Evolutionary conservation across 23 red algal genomes (phyloP), one percentile per base, ranked within the genome.

Genomic region (Gracilaria caudata): DNA sequence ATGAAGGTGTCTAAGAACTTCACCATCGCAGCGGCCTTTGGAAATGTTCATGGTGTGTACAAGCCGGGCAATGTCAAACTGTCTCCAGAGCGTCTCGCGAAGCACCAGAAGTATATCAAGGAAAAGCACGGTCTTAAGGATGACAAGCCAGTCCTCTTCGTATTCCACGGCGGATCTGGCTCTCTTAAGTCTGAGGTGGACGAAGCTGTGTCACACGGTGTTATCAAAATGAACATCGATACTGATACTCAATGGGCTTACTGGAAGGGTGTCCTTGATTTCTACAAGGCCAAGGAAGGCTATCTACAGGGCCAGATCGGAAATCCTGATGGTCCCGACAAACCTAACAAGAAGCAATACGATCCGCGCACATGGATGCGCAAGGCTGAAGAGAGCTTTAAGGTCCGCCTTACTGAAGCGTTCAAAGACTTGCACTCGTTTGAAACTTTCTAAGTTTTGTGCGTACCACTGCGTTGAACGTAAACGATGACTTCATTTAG

Each of bases 21-120:
- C 79, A 86, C 71, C 24, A 66, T 93, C 75, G 90, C 90, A 21
- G 90, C 90, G 8, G 78, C 90, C 1, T 93, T 93, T 64, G 90
- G 90, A 43, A 93, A 93, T 32, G 90, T 93, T 11, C 90, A 93
- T 53, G 90, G 90, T 40, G 90, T 85, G 16, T 93, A 93, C 90
- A 93, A 93, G 90, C 90, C 90, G 34, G 90, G 90, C 9, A 93
- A 93, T 74, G 90, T 93, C 17, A 78, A 86, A 51, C 90, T 93
- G 28, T 12, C 74, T 51, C 90, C 90, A 19, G 90, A 47, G 7
- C 74, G 64, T 70, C 68, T 93, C 13, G 51, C 36, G 43, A 86
- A 84, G 66, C 90, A 93, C 81, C 90, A 93, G 46, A 79, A 57
- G 57, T 93, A 68, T 55, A 78, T 93, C 75, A 92, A 92, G 63